Evolutionary conservation across 2,329 filamentous ascomycete genomes (phyloP), one percentile per base, ranked within the genome.

Genomic region (Truncatella angustata): DNA sequence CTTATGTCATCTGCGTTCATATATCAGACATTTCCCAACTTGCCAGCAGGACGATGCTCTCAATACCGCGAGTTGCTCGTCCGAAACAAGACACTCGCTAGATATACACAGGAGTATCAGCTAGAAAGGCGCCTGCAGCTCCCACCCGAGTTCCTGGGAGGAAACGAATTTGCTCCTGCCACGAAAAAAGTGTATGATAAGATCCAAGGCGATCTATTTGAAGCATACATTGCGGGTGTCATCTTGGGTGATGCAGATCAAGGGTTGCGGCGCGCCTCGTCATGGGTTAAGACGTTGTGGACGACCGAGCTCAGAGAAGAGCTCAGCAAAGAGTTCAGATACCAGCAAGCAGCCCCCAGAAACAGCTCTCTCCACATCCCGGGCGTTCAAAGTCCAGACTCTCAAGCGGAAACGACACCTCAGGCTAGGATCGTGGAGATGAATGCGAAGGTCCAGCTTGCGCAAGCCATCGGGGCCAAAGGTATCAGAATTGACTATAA

Each of bases 201-300:
- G 68, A 84, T 91, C 9, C 77, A 88, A 51, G 92, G 87, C 7
- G 93, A 97, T 65, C 79, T 97, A 16, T 95, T 97, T 61, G 93
- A 97, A 67, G 88, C 93, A 0, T 97, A 95, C 60, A 82, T 96
- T 14, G 92, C 88, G 7, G 92, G 88, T 3, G 71, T 92, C 5
- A 80, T 96, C 30, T 72, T 90, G 2, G 85, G 86, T 1, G 81
- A 91, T 60, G 77, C 83, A 0, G 69, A 73, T 3, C 66, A 82
- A 43, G 91, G 92, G 1, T 79, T 87, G 43, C 56, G 68, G 6
- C 77, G 75, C 2, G 85, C 81, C 2, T 78, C 86, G 48, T 66
- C 77, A 12, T 97, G 91, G 91, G 72, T 97, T 42, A 86, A 82
- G 47, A 72, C 78, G 6, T 73, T 97, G 1, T 97, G 91, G 91